A percentile compares a stretch with the other conserved stretches of the same genome.
Evolutionary conservation across 2,329 filamentous ascomycete genomes (phyloP).

Genomic region (Elsinoe ampelina): DNA sequence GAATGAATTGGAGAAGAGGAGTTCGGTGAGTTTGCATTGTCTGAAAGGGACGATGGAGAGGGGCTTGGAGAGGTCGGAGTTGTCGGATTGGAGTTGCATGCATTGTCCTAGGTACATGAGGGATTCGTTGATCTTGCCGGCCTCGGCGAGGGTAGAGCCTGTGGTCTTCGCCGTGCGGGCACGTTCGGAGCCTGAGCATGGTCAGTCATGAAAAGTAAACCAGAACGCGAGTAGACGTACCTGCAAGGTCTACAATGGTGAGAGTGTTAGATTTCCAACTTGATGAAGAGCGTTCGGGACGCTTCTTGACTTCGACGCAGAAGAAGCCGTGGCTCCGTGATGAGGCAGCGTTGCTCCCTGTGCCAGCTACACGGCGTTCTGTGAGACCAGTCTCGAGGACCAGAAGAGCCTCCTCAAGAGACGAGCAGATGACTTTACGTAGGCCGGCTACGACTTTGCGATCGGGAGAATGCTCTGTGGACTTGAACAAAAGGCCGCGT

Average conservation of each 20-base stretch:
- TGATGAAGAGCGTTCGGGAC: slow-evolving; percentile 31
- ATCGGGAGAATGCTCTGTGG: slow-evolving; percentile 77
- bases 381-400: slow-evolving; percentile 83
- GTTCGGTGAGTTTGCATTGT: slow-evolving; percentile 45
- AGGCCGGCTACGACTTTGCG: slow-evolving; percentile 91
- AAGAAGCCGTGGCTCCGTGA: slow-evolving; percentile 95
- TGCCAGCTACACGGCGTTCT: slow-evolving; percentile 79
- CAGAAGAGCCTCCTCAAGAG: slow-evolving; percentile 72
- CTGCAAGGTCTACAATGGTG: slow-evolving; percentile 85
- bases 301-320: slow-evolving; percentile 87
- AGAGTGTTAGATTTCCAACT: slow-evolving; percentile 67
- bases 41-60: slow-evolving; percentile 64
- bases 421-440: slow-evolving; percentile 79
- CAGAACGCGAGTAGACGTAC: slow-evolving; percentile 32
- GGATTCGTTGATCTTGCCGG: slow-evolving; percentile 96
- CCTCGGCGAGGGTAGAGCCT: slow-evolving; percentile 84
- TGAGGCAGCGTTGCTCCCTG: slow-evolving; percentile 84
- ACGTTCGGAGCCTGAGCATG: slow-evolving; percentile 60
- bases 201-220: slow-evolving; percentile 18
- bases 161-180: slow-evolving; percentile 90
- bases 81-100: slow-evolving; percentile 85
- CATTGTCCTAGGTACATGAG: slow-evolving; percentile 98
- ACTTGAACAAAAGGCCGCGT: slow-evolving; percentile 83
- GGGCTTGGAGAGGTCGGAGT: slow-evolving; percentile 40
- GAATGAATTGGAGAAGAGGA: slow-evolving; percentile 44